Base-by-base conservation (phyloP, 2,329 filamentous ascomycete species). In the Sarocladium strictum region DNA sequence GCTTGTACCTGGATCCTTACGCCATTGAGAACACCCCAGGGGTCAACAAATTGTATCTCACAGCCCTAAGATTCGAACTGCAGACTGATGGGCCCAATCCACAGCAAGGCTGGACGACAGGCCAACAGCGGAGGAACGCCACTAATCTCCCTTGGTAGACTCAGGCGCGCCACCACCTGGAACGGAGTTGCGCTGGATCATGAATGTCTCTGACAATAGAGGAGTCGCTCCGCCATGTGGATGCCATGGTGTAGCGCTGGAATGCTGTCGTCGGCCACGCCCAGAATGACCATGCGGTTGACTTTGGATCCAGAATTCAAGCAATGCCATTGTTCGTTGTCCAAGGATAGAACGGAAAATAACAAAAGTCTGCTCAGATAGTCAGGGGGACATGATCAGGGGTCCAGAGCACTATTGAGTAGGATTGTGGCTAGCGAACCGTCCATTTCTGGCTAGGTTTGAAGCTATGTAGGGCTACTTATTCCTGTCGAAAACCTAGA, bases 91-190 rank as follows among this genome's bases (percentile, higher is more conserved):
- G 21, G 23, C 15, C 27, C 47, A n/a, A 17, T 51, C 47, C 17
- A 35, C 14, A 35, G 26, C 10, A 51, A 21, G 47, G 47, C 47
- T 51, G 47, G 47, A 23, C 12, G 14, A n/a, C 12, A 15, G 35
- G 17, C 26, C 29, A 51, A 14, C 12, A 21, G 27, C 3, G 27
- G 17, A 19, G 29, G 29, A 35, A 35, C 47, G 47, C 47, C 47
- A 51, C 47, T 19, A 32, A 51, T 51, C 23, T 51, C 47, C 38
- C 24, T 29, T 32, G 47, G 27, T 29, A 29, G n/a, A 12, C 33
- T 23, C 10, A 24, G 9, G 17, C 14, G n/a, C 47, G 47, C 47
- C 47, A 51, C 47, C 47, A 51, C 35, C 47, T 51, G 47, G 47
- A 21, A 51, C 29, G 47, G 47, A 51, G 26, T 24, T n/a, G n/a